phyloP scores from a whole-genome alignment of 176 grass and related monocot genomes.

The Avena insularis region DNA sequence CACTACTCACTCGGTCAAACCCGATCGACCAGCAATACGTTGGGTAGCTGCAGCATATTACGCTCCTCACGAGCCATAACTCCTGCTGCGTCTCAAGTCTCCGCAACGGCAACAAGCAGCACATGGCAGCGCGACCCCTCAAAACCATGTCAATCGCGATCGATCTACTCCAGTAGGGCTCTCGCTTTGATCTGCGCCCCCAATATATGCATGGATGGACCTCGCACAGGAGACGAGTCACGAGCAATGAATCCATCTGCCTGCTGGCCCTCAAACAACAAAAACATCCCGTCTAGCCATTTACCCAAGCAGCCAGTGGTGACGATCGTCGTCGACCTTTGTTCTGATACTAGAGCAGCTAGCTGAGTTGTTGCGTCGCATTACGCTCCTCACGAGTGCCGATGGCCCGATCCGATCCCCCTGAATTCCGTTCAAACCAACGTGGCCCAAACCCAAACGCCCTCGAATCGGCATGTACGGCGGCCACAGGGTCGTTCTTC shows the following conservation, averaged over 20 bases:
- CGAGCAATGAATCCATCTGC: slow-evolving; percentile 4
- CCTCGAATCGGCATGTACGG: too few relatives aligned
- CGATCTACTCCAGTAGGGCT: neutral
- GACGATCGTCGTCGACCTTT: too few relatives aligned
- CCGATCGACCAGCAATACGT: neutral
- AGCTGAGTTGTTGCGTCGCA: slow-evolving; percentile 22
- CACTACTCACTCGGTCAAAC: neutral
- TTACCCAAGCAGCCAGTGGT: too few relatives aligned
- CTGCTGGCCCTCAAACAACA: neutral
- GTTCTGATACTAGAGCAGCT: too few relatives aligned
- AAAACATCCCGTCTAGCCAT: too few relatives aligned
- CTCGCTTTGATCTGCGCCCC: neutral
- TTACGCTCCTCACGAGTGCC: slow-evolving; percentile 48
- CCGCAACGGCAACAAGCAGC: slow-evolving; percentile 2
- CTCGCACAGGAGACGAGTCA: neutral
- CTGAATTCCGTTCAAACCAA: neutral
- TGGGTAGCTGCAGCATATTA: neutral
- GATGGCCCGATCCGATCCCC: neutral
- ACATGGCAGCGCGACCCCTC: neutral
- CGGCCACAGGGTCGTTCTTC: neutral
- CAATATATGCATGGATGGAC: neutral
- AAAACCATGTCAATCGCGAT: neutral
- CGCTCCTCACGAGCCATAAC: neutral
- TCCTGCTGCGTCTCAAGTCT: neutral
- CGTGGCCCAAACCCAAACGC: neutral